Percentiles rank a stretch among this genome's conserved stretches.
phyloP scores from a whole-genome alignment of 169 alveolate species.

The Miamiensis avidus region DNA sequence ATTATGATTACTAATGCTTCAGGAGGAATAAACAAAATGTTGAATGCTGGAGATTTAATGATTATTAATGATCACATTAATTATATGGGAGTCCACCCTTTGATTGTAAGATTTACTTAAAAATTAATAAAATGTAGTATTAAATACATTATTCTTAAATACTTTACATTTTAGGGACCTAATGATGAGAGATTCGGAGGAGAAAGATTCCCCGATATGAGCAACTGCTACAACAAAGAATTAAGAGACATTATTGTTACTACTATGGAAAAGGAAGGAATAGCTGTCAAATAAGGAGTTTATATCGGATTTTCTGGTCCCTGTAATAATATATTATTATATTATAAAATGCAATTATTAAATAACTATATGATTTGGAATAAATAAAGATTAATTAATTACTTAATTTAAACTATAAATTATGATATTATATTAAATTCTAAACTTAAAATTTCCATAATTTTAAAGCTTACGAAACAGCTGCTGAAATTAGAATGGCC shows the following conservation, averaged over 20 bases:
- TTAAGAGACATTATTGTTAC: not conserved
- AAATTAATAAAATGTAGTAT: too few species aligned
- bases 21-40: slow-evolving; percentile 24
- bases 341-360: too few species aligned
- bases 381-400: too few species aligned
- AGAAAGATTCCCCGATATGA: slow-evolving; percentile 28
- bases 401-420: too few species aligned
- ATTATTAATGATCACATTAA: slow-evolving; percentile 26
- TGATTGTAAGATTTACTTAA: not conserved
- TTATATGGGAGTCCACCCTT: slow-evolving; percentile 21
- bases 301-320: slow-evolving; percentile 24
- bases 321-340: not conserved
- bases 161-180: not conserved
- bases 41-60: slow-evolving; percentile 19
- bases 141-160: too few species aligned
- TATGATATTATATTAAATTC: too few species aligned
- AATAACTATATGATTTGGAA: not conserved
- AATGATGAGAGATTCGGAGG: slow-evolving; percentile 25
- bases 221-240: slow-evolving; percentile 7
- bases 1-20: slow-evolving; percentile 25
- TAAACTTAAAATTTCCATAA: too few species aligned
- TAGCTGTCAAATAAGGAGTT: slow-evolving; percentile 21
- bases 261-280: slow-evolving; percentile 10
- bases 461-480: slow-evolving; percentile 13
- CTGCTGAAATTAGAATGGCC: slow-evolving; percentile 26